Base-by-base conservation (phyloP, 768 basidiomycete genomes). In the Scleroderma citrinum region DNA sequence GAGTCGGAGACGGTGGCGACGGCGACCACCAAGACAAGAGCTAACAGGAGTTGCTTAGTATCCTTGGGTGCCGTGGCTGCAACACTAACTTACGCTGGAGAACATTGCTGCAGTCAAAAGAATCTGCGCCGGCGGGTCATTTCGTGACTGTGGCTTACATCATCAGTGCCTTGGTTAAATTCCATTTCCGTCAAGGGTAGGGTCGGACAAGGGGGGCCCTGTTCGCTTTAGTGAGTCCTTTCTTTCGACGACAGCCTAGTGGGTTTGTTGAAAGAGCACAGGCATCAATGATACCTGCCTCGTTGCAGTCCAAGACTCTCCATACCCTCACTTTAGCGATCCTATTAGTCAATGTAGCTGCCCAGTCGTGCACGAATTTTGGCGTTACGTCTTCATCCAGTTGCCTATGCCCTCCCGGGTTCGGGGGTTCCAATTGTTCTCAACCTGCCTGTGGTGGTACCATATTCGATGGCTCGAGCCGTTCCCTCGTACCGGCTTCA, bases 371-470 rank as follows among this genome's bases (percentile, higher is more conserved):
- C 42, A 40, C 48, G 38, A 66, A 66, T 35, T 57, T 55, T 23
- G 64, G 64, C 24, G 20, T 34, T 13, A 49, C 40, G 29, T 54
- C 19, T 36, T 30, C 48, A 0, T 59, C 66, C 0, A 49, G 50
- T 6, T 94, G 92, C 61, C 65, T 75, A 20, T 96, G 93, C 64
- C 92, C 91, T 5, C 76, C 80, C 20, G 92, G 92, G 12, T 91
- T 89, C 59, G 87, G 86, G 11, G 88, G 86, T 7, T 47, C 77
- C 23, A 77, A 76, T 19, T 92, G 91, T 59, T 73, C 80, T 1
- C 73, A 77, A 49, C 80, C 86, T 0, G 80, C 75, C 2, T 96
- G 93, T 52, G 87, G 87, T 11, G 90, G 90, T 2, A 85, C 80
- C 45, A 80, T 95, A 38, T 91, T 86, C 61, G 81, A 91, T 58